Conservation (phyloP, 1,284 basidiomycete genomes). For the Irpex lacteus region DNA sequence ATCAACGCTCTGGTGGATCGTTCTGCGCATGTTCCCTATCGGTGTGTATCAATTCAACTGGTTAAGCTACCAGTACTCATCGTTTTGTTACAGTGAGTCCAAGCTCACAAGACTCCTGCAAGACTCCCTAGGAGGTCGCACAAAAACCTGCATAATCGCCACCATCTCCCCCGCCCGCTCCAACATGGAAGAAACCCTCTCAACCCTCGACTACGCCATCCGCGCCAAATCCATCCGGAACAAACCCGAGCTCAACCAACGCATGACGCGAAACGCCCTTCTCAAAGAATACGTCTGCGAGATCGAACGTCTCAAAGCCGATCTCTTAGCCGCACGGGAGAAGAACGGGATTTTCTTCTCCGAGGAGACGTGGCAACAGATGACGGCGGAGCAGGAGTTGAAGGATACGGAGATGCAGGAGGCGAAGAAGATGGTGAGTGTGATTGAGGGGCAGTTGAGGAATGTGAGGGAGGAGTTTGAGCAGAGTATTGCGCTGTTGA, state of each 20-base stretch:
- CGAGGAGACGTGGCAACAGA: constrained; percentile 84
- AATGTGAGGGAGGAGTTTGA: constrained; percentile 89
- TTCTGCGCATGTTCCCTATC: constrained; percentile 90
- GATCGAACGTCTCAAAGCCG: constrained; percentile 91
- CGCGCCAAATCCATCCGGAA: constrained; percentile 96
- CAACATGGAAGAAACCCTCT: constrained; percentile 97
- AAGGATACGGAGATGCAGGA: constrained; percentile 77
- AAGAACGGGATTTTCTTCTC: constrained; percentile 95
- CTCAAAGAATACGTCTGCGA: constrained; percentile 96
- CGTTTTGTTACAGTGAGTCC: too few relatives aligned
- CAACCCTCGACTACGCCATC: constrained; percentile 96
- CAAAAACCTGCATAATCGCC: constrained; percentile 98
- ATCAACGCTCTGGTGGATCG: constrained; percentile 97
- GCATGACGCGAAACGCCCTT: constrained; percentile 89
- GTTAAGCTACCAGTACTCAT: not conserved
- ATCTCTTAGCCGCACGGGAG: constrained; percentile 86
- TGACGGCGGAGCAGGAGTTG: constrained; percentile 75
- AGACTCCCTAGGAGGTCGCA: constrained; percentile 89
- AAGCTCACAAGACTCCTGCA: constrained; percentile 56
- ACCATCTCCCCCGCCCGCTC: constrained; percentile 90
- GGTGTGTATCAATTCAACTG: constrained; percentile 43
- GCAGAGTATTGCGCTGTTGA: constrained; percentile 76
- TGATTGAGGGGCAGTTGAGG: constrained; percentile 79
- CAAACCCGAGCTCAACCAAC: constrained; percentile 92
- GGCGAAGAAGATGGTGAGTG: constrained; percentile 76